Evolutionary conservation across 345 rosid genomes (phyloP), one percentile per base, ranked within the genome.

Genomic region (Arabis hirsuta): DNA sequence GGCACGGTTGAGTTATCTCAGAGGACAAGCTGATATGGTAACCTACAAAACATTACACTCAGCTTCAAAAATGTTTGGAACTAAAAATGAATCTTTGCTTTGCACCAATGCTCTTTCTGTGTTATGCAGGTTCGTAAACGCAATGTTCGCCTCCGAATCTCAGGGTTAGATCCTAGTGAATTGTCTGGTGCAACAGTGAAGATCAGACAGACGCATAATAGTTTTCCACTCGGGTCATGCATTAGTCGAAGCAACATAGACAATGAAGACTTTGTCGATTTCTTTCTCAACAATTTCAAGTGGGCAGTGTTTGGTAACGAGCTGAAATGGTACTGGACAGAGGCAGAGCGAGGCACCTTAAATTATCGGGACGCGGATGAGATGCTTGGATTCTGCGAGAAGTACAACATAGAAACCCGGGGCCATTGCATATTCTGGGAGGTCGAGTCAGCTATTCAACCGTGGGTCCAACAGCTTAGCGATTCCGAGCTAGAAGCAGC

Each of bases 401-500:
- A 50, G n/a, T 71, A 90, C 73, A 84, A 82, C 71, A 83, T 91
- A 51, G 67, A 88, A 48, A 65, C 81, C 61, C 76, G 99, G 16
- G 99, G 96, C 19, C 99, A 95, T 69, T 95, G 99, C 73, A 88
- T 95, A 83, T 91, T 95, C 87, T 95, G 99, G 97, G 99, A 95
- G 79, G 96, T 89, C 36, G 93, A 89, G 69, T 76, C 82, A 53
- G 78, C 78, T 1, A 90, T 95, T 76, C 97, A 95, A 78, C 76
- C 74, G 12, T 95, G 99, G 99, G 77, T 95, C 68, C 88, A 79
- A 57, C 70, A 87, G 55, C 83, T 89, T 54, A 82, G 84, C 65
- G 82, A 71, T 52, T 59, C 52, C 12, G 90, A 85, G 82, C 72
- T 94, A 62, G 66, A 54, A 78, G 69, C 38, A 27, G 96, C 96